Base-by-base conservation (phyloP, 306 rosid genomes). In the Medicago lupulina region DNA sequence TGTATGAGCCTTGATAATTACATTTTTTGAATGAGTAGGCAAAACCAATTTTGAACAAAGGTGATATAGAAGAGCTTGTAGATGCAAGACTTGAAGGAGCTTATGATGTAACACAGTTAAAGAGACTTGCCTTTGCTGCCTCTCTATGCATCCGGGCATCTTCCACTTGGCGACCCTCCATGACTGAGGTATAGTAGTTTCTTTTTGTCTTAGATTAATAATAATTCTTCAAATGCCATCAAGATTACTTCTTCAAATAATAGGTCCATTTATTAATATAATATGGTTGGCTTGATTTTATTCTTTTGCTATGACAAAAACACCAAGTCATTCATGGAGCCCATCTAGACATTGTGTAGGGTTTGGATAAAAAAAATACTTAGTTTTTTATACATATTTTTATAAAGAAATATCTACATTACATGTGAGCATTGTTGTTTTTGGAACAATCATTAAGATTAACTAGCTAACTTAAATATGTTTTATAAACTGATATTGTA, bases 11-110 rank as follows among this genome's bases (percentile, higher is more conserved):
- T 34, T 34, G 46, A 2, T 41, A 41, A 2, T 43, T 43, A 2
- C 4, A 9, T 43, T 10, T 43, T 46, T 46, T 81, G 74, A 63
- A 34, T 70, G 54, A 40, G 64, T 79, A 92, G 99, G 98, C 99
- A 6, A 92, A 90, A 54, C 99, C 99, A 77, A 82, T 96, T 67
- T 82, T 96, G 82, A 96, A 90, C 73, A 77, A 83, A 59, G 93
- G 89, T 23, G 99, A 89, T 40, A 57, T 82, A 41, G 96, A 89
- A 63, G 79, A 84, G 70, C 85, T 96, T 15, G 85, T 90, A 51
- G 99, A 96, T 89, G 91, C 89, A 86, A 91, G 85, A 83, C 92
- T 96, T 34, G 87, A 86, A 83, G 92, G 91, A 54, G 85, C 78
- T 75, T 96, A 89, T 70, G 97, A 92, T 82, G 70, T 75, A 36